Conservation (phyloP, 441 rosid genomes). For the Rhodomyrtus psidioides region DNA sequence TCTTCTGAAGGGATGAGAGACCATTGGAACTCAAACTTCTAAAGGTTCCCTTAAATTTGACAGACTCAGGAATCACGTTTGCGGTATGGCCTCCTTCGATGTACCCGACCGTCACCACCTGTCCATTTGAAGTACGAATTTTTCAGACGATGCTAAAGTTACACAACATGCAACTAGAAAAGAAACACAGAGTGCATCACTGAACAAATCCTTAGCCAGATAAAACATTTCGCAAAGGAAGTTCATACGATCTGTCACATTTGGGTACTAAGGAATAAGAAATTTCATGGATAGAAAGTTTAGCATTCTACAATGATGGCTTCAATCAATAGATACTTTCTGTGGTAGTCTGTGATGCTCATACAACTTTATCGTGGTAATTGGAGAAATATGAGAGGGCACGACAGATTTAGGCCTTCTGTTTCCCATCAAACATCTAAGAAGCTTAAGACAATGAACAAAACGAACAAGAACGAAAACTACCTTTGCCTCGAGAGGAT, state of each 20-base stretch:
- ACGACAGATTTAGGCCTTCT: neutral
- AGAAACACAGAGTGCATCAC: neutral
- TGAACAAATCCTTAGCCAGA: neutral
- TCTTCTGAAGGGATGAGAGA: constrained; percentile 23
- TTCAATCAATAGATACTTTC: neutral
- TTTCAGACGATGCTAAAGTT: neutral
- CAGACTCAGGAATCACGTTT: constrained; percentile 39
- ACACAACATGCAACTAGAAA: neutral
- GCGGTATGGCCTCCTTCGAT: constrained; percentile 31
- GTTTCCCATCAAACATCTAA: neutral
- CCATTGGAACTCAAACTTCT: constrained; percentile 41
- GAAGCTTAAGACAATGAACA: neutral
- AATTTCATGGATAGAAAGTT: neutral
- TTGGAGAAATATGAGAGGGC: no score
- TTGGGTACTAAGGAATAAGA: neutral
- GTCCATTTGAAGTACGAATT: neutral
- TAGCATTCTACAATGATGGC: neutral
- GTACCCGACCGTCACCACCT: constrained; percentile 32
- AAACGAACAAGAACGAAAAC: neutral
- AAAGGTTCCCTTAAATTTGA: constrained; percentile 39
- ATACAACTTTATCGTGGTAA: no score
- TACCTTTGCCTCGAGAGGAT: constrained; percentile 72
- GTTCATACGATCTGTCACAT: neutral
- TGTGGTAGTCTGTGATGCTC: no score
- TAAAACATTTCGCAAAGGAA: neutral